Evolutionary conservation across 1,139 yeast species (phyloP), one percentile per base, ranked within the genome.

Genomic region (Trichomonascaceae sp.): DNA sequence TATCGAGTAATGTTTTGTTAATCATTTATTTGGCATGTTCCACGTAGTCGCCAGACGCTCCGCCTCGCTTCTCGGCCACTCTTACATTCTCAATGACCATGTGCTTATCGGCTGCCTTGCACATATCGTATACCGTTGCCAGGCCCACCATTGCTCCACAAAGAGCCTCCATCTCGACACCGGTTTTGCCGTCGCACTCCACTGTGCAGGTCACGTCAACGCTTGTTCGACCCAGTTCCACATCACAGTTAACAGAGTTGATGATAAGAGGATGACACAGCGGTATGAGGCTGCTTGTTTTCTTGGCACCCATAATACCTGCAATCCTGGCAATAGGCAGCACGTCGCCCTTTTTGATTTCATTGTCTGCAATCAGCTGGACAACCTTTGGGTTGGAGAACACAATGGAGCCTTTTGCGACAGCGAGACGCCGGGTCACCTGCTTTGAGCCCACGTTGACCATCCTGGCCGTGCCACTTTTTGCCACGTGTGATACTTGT

Each of bases 131-230:
- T n/a, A 68, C 52, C 5, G 72, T 67, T 22, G 62, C 49, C 29
- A 67, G 46, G 1, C 67, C 52, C 5, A 60, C 53, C 27, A 57
- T 53, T 5, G 58, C 64, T 0, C 73, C 73, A 1, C 59, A 52
- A 17, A 68, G 39, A 0, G 74, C 73, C 43, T 68, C 74, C 73
- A 68, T 68, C 42, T 68, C 74, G 9, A 68, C 73, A 0, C 74
- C 74, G 0, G 74, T 68, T 36, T 61, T 57, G 8, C 71, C 72
- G 5, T 53, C 52, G 39, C 71, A 65, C 26, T 59, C 57, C 2
- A 65, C 73, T 1, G 52, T 50, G 34, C 67, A 54, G 17, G 41
- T 39, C 9, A 51, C 56, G 31, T 44, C 41, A 4, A 65, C 52
- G 2, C 40, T 45, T 2, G 20, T 4, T 3, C 17, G 31, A 2